These are phyloP conservation scores for Neckera pumila DNA, from an alignment of 225 moss, liverwort and hornwort species.

Conservation along the genomic window DNA sequence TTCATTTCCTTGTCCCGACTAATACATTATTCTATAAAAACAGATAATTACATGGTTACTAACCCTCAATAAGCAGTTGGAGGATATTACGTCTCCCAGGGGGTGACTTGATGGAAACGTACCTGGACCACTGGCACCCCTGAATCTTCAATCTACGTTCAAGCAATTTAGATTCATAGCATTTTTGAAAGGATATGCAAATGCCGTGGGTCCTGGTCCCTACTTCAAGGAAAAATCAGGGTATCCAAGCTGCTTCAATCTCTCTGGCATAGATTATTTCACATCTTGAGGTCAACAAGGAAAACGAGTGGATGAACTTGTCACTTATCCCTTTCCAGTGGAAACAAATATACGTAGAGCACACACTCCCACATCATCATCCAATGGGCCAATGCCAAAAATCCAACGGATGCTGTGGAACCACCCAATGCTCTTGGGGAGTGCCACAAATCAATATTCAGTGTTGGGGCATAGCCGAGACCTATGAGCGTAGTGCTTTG, in stretches of 20 bases:
- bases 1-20: not conserved
- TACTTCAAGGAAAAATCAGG: not conserved
- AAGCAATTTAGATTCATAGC: not conserved
- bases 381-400: not conserved
- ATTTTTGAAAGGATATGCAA: not conserved
- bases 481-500: not conserved
- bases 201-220: not conserved
- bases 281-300: not conserved
- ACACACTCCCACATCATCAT: not conserved
- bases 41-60: not conserved
- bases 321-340: not conserved
- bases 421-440: not conserved
- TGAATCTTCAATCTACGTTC: not conserved
- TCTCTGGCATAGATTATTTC: not conserved
- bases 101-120: not conserved
- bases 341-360: not conserved
- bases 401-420: not conserved
- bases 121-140: constrained; percentile 2
- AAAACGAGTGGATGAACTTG: not conserved
- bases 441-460: not conserved
- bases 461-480: not conserved
- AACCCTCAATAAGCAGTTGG: not conserved
- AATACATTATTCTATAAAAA: not conserved
- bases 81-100: not conserved
- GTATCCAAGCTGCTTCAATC: not conserved